phyloP scores from a whole-genome alignment of 345 rosid genomes.

The Passiflora organensis region DNA sequence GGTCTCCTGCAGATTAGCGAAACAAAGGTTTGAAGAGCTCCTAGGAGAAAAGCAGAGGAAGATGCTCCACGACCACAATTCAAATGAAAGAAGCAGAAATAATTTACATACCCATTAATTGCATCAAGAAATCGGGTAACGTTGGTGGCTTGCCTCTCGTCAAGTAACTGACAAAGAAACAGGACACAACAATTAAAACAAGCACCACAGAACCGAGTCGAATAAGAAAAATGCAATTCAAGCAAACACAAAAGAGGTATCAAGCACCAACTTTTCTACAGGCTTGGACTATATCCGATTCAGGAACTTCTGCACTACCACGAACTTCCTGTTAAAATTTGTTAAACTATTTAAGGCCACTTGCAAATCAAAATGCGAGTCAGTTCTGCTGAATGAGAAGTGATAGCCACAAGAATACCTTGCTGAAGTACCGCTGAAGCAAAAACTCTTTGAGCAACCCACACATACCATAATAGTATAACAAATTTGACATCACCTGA shows the following conservation, averaged over 20 bases:
- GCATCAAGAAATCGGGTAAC: constrained; percentile 26
- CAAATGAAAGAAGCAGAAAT: background rate
- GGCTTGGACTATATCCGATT: constrained; percentile 25
- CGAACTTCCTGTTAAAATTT: constrained; percentile 23
- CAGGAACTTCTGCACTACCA: constrained; percentile 23
- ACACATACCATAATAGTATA: constrained; percentile 27
- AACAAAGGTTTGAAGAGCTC: background rate
- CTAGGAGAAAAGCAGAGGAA: background rate
- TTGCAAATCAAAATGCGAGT: background rate
- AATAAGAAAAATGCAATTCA: background rate
- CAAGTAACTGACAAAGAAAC: constrained; percentile 20
- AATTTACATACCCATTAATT: constrained; percentile 13
- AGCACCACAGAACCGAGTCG: background rate
- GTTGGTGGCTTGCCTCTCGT: constrained; percentile 26
- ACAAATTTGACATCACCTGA: constrained; percentile 26
- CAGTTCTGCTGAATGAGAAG: background rate
- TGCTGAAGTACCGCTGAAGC: constrained; percentile 30
- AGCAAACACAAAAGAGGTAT: background rate
- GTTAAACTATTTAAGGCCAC: background rate
- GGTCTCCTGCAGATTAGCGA: constrained; percentile 57
- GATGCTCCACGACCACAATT: background rate
- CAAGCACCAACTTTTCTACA: constrained; percentile 23
- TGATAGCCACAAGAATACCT: constrained; percentile 9
- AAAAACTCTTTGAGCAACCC: constrained; percentile 24
- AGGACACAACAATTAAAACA: background rate